Conservation (phyloP, 768 basidiomycete genomes). For the Amanita subjunquillea region DNA sequence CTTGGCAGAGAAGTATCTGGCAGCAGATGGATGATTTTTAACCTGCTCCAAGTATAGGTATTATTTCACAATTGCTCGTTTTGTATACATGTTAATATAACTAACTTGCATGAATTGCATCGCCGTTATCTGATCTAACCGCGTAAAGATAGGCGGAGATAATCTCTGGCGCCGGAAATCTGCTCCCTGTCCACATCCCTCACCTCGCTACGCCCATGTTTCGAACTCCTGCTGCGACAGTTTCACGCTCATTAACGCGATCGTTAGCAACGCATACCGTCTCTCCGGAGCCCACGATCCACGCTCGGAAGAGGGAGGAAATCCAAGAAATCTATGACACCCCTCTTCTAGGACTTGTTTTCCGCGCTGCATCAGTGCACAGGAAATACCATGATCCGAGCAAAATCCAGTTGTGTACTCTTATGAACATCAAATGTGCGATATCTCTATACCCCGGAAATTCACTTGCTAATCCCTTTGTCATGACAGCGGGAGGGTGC, state of each 20-base stretch:
- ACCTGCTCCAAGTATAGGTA: too few relatives aligned
- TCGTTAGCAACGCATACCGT: slow-evolving; percentile 56
- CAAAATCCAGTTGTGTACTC: slow-evolving; percentile 91
- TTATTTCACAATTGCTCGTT: too few relatives aligned
- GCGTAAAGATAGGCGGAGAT: background rate
- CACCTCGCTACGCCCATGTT: slow-evolving; percentile 23
- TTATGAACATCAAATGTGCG: slow-evolving; percentile 98
- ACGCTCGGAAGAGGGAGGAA: slow-evolving; percentile 70
- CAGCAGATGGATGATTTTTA: too few relatives aligned
- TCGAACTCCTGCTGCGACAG: slow-evolving; percentile 12
- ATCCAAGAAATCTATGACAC: slow-evolving; percentile 80
- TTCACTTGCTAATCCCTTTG: slow-evolving; percentile 12
- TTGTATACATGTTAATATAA: too few relatives aligned
- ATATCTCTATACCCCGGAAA: slow-evolving; percentile 11
- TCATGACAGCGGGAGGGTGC: slow-evolving; percentile 78
- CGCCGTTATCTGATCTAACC: too few relatives aligned
- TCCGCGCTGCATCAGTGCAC: slow-evolving; percentile 77
- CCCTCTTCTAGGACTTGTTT: slow-evolving; percentile 84
- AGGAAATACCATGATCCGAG: slow-evolving; percentile 77
- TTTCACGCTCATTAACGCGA: slow-evolving; percentile 16
- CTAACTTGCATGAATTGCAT: too few relatives aligned
- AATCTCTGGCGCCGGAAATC: too few relatives aligned
- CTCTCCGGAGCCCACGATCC: slow-evolving; percentile 27
- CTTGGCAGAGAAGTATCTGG: too few relatives aligned
- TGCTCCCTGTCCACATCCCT: background rate